phyloP scores from a whole-genome alignment of 768 basidiomycete species.

The Saitozyma sp. region DNA sequence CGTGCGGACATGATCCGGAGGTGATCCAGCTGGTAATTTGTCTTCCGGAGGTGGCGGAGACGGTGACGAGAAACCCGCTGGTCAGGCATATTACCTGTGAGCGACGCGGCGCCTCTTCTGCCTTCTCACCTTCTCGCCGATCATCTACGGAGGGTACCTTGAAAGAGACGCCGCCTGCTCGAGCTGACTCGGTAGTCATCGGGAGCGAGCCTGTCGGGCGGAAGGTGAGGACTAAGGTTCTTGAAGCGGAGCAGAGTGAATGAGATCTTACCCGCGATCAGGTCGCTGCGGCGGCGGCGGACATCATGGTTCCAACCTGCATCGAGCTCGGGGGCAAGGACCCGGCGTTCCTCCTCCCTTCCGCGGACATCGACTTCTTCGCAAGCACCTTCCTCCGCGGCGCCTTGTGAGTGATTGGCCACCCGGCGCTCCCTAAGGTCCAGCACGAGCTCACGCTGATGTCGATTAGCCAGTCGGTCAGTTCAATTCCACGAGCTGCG shows the following conservation, averaged over 20 bases:
- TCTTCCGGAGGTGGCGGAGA: constrained; percentile 80
- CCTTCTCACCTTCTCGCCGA: no score
- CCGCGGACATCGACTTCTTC: constrained; percentile 78
- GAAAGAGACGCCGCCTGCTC: neutral
- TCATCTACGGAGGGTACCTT: neutral
- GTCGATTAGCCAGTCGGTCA: constrained; percentile 35
- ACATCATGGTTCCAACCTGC: constrained; percentile 84
- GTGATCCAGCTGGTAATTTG: constrained; percentile 91
- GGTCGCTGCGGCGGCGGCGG: constrained; percentile 78
- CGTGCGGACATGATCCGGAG: constrained; percentile 78
- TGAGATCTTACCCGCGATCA: constrained; percentile 7
- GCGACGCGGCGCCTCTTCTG: constrained; percentile 7
- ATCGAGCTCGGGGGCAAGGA: constrained; percentile 98
- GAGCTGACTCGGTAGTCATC: constrained; percentile 43
- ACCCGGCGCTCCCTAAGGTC: no score
- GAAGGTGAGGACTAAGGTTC: no score
- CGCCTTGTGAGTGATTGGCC: constrained; percentile 78
- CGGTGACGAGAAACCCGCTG: constrained; percentile 69
- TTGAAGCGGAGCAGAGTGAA: no score
- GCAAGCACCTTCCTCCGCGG: constrained; percentile 83
- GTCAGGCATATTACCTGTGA: constrained; percentile 83
- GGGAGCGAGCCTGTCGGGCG: constrained; percentile 51
- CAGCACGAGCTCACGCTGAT: no score
- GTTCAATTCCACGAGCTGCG: neutral
- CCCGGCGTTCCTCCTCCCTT: constrained; percentile 82